A percentile compares a stretch with the other conserved stretches of the same genome.
Conservation (phyloP, 2,329 filamentous ascomycete genomes). For the Xylariaceae sp. region DNA sequence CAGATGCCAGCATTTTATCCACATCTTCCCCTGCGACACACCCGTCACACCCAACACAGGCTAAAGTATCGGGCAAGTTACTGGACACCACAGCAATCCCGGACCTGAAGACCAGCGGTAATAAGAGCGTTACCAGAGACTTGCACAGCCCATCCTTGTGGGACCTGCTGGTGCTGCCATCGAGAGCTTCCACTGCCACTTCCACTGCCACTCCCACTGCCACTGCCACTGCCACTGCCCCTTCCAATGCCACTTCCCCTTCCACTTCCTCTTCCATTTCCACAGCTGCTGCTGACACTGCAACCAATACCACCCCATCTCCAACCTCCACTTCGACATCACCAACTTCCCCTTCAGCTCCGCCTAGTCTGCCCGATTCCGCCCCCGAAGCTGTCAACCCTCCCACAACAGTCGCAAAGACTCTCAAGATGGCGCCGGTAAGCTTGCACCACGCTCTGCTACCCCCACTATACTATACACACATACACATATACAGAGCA, state of each 20-base stretch:
- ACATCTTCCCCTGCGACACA: constrained; percentile 18
- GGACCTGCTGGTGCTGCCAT: constrained; percentile 21
- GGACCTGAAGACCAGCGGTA: not conserved
- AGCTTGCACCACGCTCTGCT: constrained; percentile 31
- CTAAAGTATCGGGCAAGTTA: constrained; percentile 12
- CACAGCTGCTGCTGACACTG: constrained; percentile 23
- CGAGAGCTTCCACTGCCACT: constrained; percentile 24
- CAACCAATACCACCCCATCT: constrained; percentile 21
- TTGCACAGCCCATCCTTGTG: constrained; percentile 25
- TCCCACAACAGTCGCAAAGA: constrained; percentile 24
- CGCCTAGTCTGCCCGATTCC: constrained; percentile 27
- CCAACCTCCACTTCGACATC: constrained; percentile 21
- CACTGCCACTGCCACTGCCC: constrained; percentile 8
- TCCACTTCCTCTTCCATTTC: constrained; percentile 7
- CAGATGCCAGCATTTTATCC: constrained; percentile 16
- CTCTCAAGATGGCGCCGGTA: constrained; percentile 52
- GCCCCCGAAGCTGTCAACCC: constrained; percentile 26
- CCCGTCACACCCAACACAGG: constrained; percentile 1
- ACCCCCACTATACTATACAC: not conserved
- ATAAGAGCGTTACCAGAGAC: constrained; percentile 18
- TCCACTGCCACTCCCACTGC: constrained; percentile 9
- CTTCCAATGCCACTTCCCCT: constrained; percentile 16
- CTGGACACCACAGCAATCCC: constrained; percentile 7
- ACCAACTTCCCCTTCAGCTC: constrained; percentile 29
- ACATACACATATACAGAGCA: not conserved